phyloP scores from a whole-genome alignment of 768 basidiomycete species.

The Russula dissimulans region DNA sequence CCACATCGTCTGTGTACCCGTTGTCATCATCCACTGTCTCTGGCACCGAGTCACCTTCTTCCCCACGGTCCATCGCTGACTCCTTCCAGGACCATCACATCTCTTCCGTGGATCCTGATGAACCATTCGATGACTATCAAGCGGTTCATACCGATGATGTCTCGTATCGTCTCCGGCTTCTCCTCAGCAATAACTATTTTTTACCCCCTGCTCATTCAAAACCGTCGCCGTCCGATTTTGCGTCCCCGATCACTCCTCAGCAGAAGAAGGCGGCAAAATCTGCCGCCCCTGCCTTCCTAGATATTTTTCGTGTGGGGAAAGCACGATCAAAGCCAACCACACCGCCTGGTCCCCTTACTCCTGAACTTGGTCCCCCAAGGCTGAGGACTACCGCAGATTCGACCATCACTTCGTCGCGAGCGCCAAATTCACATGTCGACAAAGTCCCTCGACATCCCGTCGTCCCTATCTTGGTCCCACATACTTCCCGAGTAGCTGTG shows the following conservation, averaged over 20 bases:
- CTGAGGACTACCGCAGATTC: slow-evolving; percentile 22
- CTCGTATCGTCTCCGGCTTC: slow-evolving; percentile 70
- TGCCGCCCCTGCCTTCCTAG: slow-evolving; percentile 50
- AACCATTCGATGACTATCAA: slow-evolving; percentile 20
- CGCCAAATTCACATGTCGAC: slow-evolving; percentile 18
- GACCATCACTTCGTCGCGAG: slow-evolving; percentile 12
- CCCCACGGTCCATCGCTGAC: slow-evolving; percentile 48
- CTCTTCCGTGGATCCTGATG: slow-evolving; percentile 20
- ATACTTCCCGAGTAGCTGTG: slow-evolving; percentile 51
- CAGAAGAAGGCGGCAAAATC: slow-evolving; percentile 40
- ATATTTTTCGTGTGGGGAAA: slow-evolving; percentile 62
- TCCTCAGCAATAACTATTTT: slow-evolving; percentile 84
- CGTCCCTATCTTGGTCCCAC: slow-evolving; percentile 2
- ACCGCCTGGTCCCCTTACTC: slow-evolving; percentile 32
- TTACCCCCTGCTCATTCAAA: slow-evolving; percentile 83
- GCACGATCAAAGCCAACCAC: slow-evolving; percentile 54
- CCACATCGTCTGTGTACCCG: slow-evolving; percentile 74
- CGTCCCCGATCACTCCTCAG: slow-evolving; percentile 29
- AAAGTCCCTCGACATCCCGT: slow-evolving; percentile 21
- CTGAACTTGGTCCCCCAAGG: slow-evolving; percentile 24
- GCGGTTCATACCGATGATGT: slow-evolving; percentile 60
- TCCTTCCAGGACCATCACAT: slow-evolving; percentile 37
- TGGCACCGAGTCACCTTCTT: slow-evolving; percentile 53
- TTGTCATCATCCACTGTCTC: slow-evolving; percentile 58
- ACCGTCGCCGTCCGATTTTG: slow-evolving; percentile 60